phyloP scores from a whole-genome alignment of 495 filamentous ascomycete genomes.

The Pseudomonodictys pantanalensis region DNA sequence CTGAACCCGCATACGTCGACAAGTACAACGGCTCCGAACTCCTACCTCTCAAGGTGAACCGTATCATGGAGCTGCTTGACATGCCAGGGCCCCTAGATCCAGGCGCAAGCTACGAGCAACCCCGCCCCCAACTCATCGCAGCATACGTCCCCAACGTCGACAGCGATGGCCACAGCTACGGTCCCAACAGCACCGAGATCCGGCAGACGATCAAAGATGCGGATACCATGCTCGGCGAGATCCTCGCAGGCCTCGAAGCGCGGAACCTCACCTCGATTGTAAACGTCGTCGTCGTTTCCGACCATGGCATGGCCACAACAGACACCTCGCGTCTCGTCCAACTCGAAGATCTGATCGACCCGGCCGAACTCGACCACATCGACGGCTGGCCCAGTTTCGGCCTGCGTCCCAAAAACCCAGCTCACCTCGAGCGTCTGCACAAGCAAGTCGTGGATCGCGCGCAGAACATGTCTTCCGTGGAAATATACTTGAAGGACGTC shows the following conservation, averaged over 20 bases:
- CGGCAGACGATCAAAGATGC: conserved; percentile 66
- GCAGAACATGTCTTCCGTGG: conserved; percentile 62
- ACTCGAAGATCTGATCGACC: conserved; percentile 84
- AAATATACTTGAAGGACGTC: conserved; percentile 75
- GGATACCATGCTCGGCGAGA: conserved; percentile 70
- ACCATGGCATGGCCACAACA: conserved; percentile 97
- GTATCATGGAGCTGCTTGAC: conserved; percentile 77
- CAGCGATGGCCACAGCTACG: conserved; percentile 76
- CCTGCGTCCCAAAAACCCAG: conserved; percentile 70
- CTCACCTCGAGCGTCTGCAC: conserved; percentile 46
- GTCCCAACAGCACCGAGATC: conserved; percentile 93
- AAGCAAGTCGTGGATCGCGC: conserved; percentile 47
- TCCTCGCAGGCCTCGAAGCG: conserved; percentile 73
- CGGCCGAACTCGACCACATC: conserved; percentile 69
- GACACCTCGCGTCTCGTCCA: conserved; percentile 79
- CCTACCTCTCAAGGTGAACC: conserved; percentile 68
- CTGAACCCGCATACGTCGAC: conserved; percentile 75
- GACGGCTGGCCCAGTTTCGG: conserved; percentile 96
- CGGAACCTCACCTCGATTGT: conserved; percentile 85
- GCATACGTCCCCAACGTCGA: conserved; percentile 95
- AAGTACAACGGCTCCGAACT: conserved; percentile 75
- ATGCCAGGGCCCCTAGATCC: conserved; percentile 63
- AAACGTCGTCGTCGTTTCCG: conserved; percentile 96
- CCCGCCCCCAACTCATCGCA: conserved; percentile 83
- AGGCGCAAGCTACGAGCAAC: conserved; percentile 36